A percentile compares a stretch with the other conserved stretches of the same genome.
phyloP scores from a whole-genome alignment of 176 grass and related monocot species.

The Thalia dealbata region DNA sequence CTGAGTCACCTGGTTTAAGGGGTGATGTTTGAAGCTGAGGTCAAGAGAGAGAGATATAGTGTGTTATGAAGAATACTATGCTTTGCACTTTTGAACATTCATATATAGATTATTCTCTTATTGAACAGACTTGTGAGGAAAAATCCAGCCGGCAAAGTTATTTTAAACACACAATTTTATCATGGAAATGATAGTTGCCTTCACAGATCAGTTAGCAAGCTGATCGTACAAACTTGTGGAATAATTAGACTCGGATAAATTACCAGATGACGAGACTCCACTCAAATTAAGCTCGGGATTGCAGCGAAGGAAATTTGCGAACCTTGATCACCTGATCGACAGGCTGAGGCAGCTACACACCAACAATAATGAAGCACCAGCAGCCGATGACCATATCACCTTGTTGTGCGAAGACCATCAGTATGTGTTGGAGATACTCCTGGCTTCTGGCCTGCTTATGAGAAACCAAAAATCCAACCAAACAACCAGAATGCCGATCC shows the following conservation, averaged over 20 bases:
- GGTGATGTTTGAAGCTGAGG: no score
- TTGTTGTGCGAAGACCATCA: slow-evolving; percentile 41
- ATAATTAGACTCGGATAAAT: not conserved
- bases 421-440: slow-evolving; percentile 72
- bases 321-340: slow-evolving; percentile 58
- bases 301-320: slow-evolving; percentile 50
- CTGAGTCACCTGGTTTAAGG: no score
- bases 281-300: slow-evolving; percentile 6
- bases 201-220: no score
- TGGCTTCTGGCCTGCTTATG: slow-evolving; percentile 92
- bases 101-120: no score
- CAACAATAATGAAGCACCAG: slow-evolving; percentile 28
- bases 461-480: slow-evolving; percentile 40
- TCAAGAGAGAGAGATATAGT: no score
- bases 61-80: no score
- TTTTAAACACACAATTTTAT: not conserved
- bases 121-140: no score
- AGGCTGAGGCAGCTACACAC: slow-evolving; percentile 58
- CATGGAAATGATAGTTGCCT: no score
- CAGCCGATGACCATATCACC: slow-evolving; percentile 46
- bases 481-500: slow-evolving; percentile 24
- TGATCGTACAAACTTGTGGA: no score
- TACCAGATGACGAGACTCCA: slow-evolving; percentile 37
- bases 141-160: not conserved
- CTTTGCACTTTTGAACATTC: no score